Evolutionary conservation across 768 basidiomycete genomes (phyloP).

Genomic region (Suillus subluteus): DNA sequence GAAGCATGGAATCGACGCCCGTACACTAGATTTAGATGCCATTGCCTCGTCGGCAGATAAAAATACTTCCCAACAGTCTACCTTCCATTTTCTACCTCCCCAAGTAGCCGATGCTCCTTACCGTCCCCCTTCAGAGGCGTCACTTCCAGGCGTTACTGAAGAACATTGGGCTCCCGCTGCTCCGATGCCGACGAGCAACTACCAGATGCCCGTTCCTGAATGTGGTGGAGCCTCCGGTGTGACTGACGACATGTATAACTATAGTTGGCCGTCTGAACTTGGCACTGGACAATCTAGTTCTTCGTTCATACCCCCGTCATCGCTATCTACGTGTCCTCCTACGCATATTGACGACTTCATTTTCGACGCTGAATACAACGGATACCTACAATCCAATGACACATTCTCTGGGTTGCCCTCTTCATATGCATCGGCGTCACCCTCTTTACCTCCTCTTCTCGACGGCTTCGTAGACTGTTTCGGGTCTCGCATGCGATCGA

Average conservation of each 20-base stretch:
- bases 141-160: not conserved
- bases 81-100: conserved; percentile 19
- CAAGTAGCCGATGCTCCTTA: conserved; percentile 6
- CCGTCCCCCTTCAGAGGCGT: not conserved
- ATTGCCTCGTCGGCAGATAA: conserved; percentile 25
- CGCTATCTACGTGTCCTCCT: not conserved
- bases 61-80: conserved; percentile 11
- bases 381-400: not conserved
- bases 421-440: not conserved
- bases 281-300: not conserved
- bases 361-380: conserved; percentile 1
- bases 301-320: not conserved
- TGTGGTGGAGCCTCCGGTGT: conserved; percentile 1
- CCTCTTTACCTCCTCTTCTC: not conserved
- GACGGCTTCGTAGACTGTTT: not conserved
- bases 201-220: not conserved
- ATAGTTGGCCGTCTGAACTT: conserved; percentile 1
- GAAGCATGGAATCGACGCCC: conserved; percentile 47
- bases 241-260: not conserved
- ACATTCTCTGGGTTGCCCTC: not conserved
- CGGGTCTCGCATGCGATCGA: conserved; percentile 17
- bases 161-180: not conserved
- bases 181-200: not conserved
- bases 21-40: conserved; percentile 20
- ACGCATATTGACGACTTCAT: not conserved